Percentiles rank a stretch among this genome's conserved stretches.
Conservation (phyloP, 345 rosid species). For the Excoecaria agallocha region DNA sequence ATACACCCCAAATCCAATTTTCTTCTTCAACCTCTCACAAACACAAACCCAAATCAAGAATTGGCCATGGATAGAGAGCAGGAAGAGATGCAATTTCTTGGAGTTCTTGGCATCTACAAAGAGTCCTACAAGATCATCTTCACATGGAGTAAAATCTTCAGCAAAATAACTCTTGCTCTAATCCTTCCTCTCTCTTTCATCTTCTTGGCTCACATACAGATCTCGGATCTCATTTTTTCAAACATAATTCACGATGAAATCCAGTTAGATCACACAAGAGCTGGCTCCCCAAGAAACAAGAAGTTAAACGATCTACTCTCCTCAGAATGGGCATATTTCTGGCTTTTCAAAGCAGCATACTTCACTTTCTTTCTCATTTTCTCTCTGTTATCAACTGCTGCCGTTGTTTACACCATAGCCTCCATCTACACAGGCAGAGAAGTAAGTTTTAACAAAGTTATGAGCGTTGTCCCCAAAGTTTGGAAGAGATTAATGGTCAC, state of each 20-base stretch:
- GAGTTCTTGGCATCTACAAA: constrained; percentile 36
- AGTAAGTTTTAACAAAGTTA: constrained; percentile 35
- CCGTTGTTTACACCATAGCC: constrained; percentile 57
- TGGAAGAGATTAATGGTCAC: constrained; percentile 56
- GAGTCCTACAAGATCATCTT: constrained; percentile 48
- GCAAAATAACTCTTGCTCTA: constrained; percentile 41
- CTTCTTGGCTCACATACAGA: constrained; percentile 43
- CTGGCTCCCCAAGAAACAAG: constrained; percentile 22
- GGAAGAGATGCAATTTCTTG: constrained; percentile 59
- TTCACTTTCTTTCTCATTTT: constrained; percentile 29
- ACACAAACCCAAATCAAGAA: neutral
- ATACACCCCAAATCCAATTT: neutral
- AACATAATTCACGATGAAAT: constrained; percentile 23
- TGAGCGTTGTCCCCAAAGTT: constrained; percentile 48
- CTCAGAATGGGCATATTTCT: constrained; percentile 23
- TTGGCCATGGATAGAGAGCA: constrained; percentile 50
- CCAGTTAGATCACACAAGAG: constrained; percentile 24
- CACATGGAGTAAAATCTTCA: constrained; percentile 47
- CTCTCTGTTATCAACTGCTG: constrained; percentile 52
- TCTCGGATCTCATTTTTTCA: constrained; percentile 28
- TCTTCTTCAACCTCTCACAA: neutral
- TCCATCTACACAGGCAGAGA: constrained; percentile 38
- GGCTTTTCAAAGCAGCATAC: constrained; percentile 36
- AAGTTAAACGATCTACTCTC: constrained; percentile 29
- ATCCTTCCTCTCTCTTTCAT: constrained; percentile 58